Base-by-base conservation (phyloP, 2,329 filamentous ascomycete species). In the Thermothelomyces thermophilus region DNA sequence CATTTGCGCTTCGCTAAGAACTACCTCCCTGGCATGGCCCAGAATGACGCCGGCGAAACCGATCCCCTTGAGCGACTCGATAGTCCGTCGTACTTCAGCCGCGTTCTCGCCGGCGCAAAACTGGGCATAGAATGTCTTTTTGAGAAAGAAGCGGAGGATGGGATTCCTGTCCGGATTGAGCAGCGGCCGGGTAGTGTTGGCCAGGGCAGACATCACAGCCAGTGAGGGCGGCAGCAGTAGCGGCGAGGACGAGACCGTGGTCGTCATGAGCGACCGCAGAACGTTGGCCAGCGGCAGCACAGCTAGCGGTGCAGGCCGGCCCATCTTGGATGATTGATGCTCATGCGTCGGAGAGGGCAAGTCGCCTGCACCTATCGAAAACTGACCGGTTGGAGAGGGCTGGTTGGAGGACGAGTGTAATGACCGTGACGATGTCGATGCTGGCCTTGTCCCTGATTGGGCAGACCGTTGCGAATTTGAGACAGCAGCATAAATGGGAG, bases 31-130 rank as follows among this genome's bases (percentile, higher is more conserved):
- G 2, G 88, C 89, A 61, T 94, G 95, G 44, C 87, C 83, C 41
- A 95, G 74, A 48, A 95, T 89, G 5, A 95, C 86, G 11, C 90
- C 90, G 20, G 79, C 80, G 63, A 88, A 95, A 1, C 90, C 90
- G 39, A 91, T 81, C 28, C 73, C 66, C 66, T 88, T 87, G 9
- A 95, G 73, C 2, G 75, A 71, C 1, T 74, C 63, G 26, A 89
- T 79, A 0, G 85, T 90, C 26, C 65, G 68, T 36, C 73, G 71
- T 2, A 94, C 84, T 66, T 95, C 87, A 1, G 65, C 60, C 0
- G 77, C 73, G 42, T 79, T 85, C 68, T 90, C 86, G 24, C 90
- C 90, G 0, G 87, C 88, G 66, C 90, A 96, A 68, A 95, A 96
- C 62, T 96, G 90, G 20, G 83, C 82, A 65, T 95, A 95, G 61